Base-by-base conservation (phyloP, 768 basidiomycete genomes). In the Termitomyces sp. region DNA sequence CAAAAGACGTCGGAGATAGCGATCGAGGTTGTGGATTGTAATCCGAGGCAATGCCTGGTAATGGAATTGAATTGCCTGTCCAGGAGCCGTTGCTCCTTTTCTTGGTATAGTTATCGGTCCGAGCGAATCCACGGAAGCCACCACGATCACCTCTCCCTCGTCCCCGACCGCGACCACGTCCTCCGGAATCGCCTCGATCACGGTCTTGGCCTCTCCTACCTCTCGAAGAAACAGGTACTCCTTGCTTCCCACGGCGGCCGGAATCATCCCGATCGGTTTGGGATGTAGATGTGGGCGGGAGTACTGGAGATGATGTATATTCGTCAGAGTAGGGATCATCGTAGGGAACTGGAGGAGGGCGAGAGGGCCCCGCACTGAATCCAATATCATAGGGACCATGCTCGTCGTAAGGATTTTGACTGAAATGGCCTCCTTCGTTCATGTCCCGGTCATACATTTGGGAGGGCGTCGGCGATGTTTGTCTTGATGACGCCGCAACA, bases 281-380 rank as follows among this genome's bases (percentile, higher is more conserved):
- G 22, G 52, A 22, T 54, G 14, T n/a, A 14, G 32, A 22, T 22
- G 20, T 44, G 44, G 48, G 43, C 6, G 53, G 35, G 20, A 55
- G 22, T 5, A 30, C 38, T 32, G 50, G 22, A 18, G 58, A 43
- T 16, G 56, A 43, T 40, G 57, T 69, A 50, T 76, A 77, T 35
- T 67, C 66, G 30, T 85, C 82, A 20, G 84, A 76, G 66, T 91
- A 91, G 10, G 90, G 90, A 62, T 92, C 90, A 57, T 92, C 88
- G 64, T 92, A 92, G 28, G 90, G 87, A 38, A 82, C 72, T 5
- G 90, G 90, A 16, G 79, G 65, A 24, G 88, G 87, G 52, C 89
- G 81, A 14, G 82, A 80, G 9, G 83, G 78, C 18, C 79, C 78
- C 40, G 76, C 74, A 26, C 72, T 67, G 55, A 80, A 84, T 63